Evolutionary conservation across 1,139 yeast species (phyloP), one percentile per base, ranked within the genome.

Genomic region (Geotrichum europaeum): DNA sequence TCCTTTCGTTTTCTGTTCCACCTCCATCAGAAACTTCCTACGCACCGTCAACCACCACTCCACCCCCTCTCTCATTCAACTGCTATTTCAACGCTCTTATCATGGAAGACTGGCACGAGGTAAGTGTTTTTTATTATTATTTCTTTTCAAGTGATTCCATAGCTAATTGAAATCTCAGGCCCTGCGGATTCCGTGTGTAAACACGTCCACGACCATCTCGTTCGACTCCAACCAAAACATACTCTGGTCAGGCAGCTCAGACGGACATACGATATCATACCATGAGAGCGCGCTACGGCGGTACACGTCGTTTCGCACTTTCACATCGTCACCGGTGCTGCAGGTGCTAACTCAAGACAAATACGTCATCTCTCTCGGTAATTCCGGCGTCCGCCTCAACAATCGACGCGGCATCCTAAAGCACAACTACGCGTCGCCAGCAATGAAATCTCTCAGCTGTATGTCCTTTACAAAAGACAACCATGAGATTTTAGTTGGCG

Each of bases 241-340:
- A 53, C 71, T 92, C 3, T 94, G 98, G 98, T 79, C 86, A 4
- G 97, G 96, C n/a, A 94, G 88, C 70, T 76, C 80, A 12, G 73
- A 61, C 67, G 86, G 86, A 9, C 73, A 76, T 58, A 71, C 82
- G 15, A 75, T 81, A 0, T 80, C 85, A 0, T 81, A 76, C 64
- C 78, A 77, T 61, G 78, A 77, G 3, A 73, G 73, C n/a, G 70
- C 71, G 2, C 67, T 80, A 30, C 71, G 71, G 15, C 75, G 78
- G 10, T 83, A 83, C 67, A 78, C 83, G 12, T 72, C 76, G 49
- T 74, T 73, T 60, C 60, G 64, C 30, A 75, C 74, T 15, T 76
- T 73, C 56, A 57, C 60, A 7, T 65, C 67, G 2, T 40, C 47
- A 15, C 69, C 73, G 3, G 70, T 76, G 4, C 59, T 64, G 18